A percentile compares a stretch with the other conserved stretches of the same genome.
These are phyloP conservation scores for Russula emetica DNA, from an alignment of 768 basidiomycete species.

Conservation along the genomic window DNA sequence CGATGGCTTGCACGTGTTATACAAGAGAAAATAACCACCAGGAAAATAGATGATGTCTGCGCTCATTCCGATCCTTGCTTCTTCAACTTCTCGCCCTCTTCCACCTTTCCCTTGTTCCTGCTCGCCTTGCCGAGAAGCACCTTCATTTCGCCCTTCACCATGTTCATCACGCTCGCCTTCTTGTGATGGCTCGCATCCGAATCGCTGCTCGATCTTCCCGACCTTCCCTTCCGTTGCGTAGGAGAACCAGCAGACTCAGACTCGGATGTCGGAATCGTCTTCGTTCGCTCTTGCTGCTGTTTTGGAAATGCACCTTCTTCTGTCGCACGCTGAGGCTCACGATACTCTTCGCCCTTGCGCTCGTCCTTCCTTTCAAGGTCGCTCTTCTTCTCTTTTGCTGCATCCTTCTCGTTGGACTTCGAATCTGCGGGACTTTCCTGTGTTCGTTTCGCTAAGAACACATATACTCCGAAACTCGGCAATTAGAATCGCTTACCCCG, in stretches of 20 bases:
- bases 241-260: not conserved
- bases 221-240: slow-evolving; percentile 9
- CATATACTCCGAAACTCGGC: not conserved
- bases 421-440: slow-evolving; percentile 1
- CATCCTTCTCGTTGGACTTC: slow-evolving; percentile 6
- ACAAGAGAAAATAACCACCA: not conserved
- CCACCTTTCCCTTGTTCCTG: slow-evolving; percentile 19
- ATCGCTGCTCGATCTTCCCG: slow-evolving; percentile 21
- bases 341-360: not conserved
- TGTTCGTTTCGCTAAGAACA: not conserved
- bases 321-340: not conserved
- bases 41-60: not conserved
- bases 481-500: not conserved
- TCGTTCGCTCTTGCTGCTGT: not conserved
- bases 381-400: not conserved
- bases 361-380: not conserved
- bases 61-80: slow-evolving; percentile 5
- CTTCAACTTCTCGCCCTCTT: slow-evolving; percentile 23
- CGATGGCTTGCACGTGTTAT: not conserved
- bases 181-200: slow-evolving; percentile 20
- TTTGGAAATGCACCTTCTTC: not conserved
- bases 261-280: not conserved
- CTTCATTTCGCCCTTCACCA: slow-evolving; percentile 23
- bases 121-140: slow-evolving; percentile 24
- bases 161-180: slow-evolving; percentile 20